Evolutionary conservation across 495 filamentous ascomycete genomes (phyloP).

Genomic region (Choiromyces venosus): DNA sequence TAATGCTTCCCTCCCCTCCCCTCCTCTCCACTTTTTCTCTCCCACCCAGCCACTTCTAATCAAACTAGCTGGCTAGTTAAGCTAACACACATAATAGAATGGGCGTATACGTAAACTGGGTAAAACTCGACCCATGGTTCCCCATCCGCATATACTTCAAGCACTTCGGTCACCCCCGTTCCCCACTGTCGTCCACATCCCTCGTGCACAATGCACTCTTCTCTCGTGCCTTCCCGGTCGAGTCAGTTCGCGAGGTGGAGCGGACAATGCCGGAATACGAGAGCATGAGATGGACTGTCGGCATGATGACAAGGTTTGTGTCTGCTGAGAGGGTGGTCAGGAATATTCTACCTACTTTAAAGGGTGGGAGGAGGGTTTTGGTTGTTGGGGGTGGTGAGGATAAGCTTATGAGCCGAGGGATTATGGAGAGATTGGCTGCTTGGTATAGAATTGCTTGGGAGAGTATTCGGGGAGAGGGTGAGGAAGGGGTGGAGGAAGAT

Average conservation of each 20-base stretch:
- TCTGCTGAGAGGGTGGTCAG: slow-evolving; percentile 42
- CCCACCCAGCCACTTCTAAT: background rate
- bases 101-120: slow-evolving; percentile 48
- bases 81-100: slow-evolving; percentile 32
- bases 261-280: slow-evolving; percentile 45
- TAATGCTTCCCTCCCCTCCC: slow-evolving; percentile 26
- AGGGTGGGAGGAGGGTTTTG: slow-evolving; percentile 39
- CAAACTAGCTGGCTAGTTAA: background rate
- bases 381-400: slow-evolving; percentile 46
- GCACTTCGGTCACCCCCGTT: slow-evolving; percentile 46
- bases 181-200: slow-evolving; percentile 47
- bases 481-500: slow-evolving; percentile 29
- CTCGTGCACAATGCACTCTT: slow-evolving; percentile 49
- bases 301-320: slow-evolving; percentile 46
- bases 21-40: background rate
- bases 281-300: slow-evolving; percentile 47
- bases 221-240: slow-evolving; percentile 36
- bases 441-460: slow-evolving; percentile 36
- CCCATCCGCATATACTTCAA: slow-evolving; percentile 46
- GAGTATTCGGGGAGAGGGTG: slow-evolving; percentile 17
- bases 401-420: slow-evolving; percentile 39
- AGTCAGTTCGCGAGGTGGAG: slow-evolving; percentile 44
- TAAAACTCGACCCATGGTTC: slow-evolving; percentile 47
- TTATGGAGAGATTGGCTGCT: slow-evolving; percentile 36
- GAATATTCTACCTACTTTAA: slow-evolving; percentile 36